Percentiles rank a stretch among this genome's conserved stretches.
Conservation (phyloP, 2,329 filamentous ascomycete species). For the Pyricularia sp. region DNA sequence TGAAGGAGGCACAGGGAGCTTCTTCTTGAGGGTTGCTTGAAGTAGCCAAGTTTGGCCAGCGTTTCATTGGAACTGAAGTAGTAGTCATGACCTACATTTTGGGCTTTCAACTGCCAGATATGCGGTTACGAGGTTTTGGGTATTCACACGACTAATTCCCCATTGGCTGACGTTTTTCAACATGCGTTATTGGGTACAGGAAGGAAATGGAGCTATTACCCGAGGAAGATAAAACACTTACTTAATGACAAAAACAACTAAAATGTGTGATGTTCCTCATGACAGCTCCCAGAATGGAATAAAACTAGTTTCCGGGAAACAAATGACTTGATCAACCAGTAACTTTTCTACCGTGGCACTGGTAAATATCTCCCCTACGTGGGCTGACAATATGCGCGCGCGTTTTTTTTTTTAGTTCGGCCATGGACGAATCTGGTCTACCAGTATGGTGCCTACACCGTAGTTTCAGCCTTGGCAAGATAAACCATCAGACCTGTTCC, state of each 20-base stretch:
- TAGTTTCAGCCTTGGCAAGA: background rate
- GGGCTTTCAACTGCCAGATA: conserved; percentile 1
- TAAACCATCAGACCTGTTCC: background rate
- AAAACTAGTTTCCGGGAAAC: background rate
- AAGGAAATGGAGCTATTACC: background rate
- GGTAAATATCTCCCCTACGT: background rate
- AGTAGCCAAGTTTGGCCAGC: background rate
- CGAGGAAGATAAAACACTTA: background rate
- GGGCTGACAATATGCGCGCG: background rate
- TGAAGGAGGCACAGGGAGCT: conserved; percentile 28
- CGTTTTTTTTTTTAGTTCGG: background rate
- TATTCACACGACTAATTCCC: background rate
- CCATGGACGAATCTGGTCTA: background rate
- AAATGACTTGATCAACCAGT: no score
- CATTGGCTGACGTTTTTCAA: background rate
- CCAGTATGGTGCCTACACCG: background rate
- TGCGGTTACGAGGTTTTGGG: conserved; percentile 7
- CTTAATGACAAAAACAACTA: background rate
- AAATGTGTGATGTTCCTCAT: no score
- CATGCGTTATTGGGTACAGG: background rate
- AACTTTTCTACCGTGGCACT: no score
- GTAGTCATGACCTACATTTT: background rate
- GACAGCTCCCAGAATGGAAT: background rate
- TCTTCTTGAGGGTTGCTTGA: background rate
- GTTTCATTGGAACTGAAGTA: background rate